Percentiles rank a stretch among this genome's conserved stretches.
These are phyloP conservation scores for Sordariomycetes sp. DNA, from an alignment of 2,329 filamentous ascomycete genomes.

Conservation along the genomic window DNA sequence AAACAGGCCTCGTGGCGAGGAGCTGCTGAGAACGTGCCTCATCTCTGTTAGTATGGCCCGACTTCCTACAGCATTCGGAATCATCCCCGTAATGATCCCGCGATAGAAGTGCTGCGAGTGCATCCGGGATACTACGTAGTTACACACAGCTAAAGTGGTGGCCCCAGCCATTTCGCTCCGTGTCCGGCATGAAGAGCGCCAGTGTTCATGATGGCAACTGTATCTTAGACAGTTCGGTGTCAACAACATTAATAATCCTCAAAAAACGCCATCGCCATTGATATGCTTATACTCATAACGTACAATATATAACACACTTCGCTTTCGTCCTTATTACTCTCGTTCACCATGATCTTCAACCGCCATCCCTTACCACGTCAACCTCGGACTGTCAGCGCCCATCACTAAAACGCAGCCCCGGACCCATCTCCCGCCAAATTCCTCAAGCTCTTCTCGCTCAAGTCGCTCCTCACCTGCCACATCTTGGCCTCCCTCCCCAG, in stretches of 20 bases:
- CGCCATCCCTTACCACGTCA: background rate
- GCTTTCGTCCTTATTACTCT: background rate
- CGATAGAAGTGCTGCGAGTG: no score
- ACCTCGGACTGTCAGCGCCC: background rate
- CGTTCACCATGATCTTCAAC: background rate
- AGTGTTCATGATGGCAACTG: background rate
- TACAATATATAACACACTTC: background rate
- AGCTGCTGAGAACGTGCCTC: no score
- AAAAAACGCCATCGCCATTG: background rate
- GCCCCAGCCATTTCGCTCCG: no score
- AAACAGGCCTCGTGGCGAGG: no score
- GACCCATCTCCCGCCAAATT: slow-evolving; percentile 45
- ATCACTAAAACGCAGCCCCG: slow-evolving; percentile 38
- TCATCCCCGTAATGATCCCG: no score
- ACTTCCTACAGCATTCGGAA: no score
- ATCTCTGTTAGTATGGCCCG: no score
- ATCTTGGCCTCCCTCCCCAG: slow-evolving; percentile 42
- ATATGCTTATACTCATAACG: background rate
- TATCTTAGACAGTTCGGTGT: background rate
- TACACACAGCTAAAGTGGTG: no score
- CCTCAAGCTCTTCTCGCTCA: slow-evolving; percentile 46
- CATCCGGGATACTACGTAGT: no score
- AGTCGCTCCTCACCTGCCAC: slow-evolving; percentile 43
- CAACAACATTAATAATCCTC: background rate
- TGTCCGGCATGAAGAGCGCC: background rate